Evolutionary conservation across 2,329 filamentous ascomycete genomes (phyloP), one percentile per base, ranked within the genome.

Genomic region (Fusarium subtropicale): DNA sequence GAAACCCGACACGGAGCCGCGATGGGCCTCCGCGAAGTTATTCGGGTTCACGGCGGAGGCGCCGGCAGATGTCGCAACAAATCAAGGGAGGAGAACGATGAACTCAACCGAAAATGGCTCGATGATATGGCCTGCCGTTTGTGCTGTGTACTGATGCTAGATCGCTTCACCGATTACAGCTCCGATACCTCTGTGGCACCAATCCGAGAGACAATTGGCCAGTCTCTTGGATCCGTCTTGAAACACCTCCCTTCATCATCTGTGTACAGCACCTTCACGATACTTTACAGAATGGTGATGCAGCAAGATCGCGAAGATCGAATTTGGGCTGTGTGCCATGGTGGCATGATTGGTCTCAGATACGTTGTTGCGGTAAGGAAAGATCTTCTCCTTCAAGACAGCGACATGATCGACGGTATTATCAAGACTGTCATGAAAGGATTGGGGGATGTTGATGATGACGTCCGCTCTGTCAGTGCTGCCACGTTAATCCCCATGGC

Each of bases 401-500:
- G 87, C 28, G 87, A 91, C 51, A 90, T 99, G 79, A 94, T 99
- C 79, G 96, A 99, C 77, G 96, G 95, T 6, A 92, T 98, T 7
- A 90, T 97, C 56, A 88, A 89, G 65, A 93, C 94, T 47, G 96
- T 98, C 55, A 97, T 98, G 90, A 97, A 95, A 79, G 96, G 97
- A 1, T 84, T 99, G 3, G 92, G 90, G 18, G 94, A 99, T 77
- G 87, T 86, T 67, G 96, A 99, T 76, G 96, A 99, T 73, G 96
- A 99, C 79, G 96, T 99, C 26, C 92, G 97, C 69, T 94, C 97
- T 20, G 95, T 98, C 72, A 97, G 95, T 80, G 96, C 97, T 12
- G 95, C 96, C n/a, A 99, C 97, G 0, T 83, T 99, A 45, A 96
- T 98, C 50, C 96, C 96, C 1, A 97, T 99, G 80, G 94, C 95